Base-by-base conservation (phyloP, 805 yeast genomes). In the Ogataea chonburiensis region DNA sequence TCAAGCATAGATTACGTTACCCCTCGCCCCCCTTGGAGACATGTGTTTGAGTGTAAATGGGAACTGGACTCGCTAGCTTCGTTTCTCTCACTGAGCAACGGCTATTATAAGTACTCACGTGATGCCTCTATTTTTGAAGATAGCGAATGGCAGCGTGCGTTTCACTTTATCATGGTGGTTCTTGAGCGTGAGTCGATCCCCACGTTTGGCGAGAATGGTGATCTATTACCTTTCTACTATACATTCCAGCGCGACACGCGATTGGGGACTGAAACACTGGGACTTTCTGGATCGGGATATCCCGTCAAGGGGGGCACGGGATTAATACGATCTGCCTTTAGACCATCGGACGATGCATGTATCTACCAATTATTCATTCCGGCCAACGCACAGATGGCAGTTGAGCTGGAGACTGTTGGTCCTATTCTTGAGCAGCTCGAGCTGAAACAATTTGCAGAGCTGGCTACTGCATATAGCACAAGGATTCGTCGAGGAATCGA, bases 281-380 rank as follows among this genome's bases (percentile, higher is more conserved):
- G 88, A 3, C 64, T 86, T 29, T 73, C 74, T 1, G 96, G 96
- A 1, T 71, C 73, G 1, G 96, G 96, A 1, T 83, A 86, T 53
- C 96, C 96, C 0, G 89, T 84, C 1, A 80, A 79, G 41, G 70
- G 54, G 37, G 75, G 71, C 24, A 79, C 86, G 0, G 88, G 91
- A 0, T 64, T 86, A 43, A 65, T 86, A n/a, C 67, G 94, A 32
- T 80, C 89, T 5, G 89, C 94, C 0, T 86, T 86, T 56, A 64
- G 96, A 48, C 96, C 96, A 7, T 81, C 91, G 13, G 96, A 86
- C 57, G 96, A 86, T 60, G 86, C 94, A 1, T 77, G 87, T 25
- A 75, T 79, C n/a, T 72, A 71, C 43, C 95, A 85, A 57, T 77
- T 81, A 40, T 83, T 87, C 55, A 74, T 88, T 28, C 96, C 96